A percentile compares a stretch with the other conserved stretches of the same genome.
phyloP scores from a whole-genome alignment of 129 eudicot species.

The Logfia minima region DNA sequence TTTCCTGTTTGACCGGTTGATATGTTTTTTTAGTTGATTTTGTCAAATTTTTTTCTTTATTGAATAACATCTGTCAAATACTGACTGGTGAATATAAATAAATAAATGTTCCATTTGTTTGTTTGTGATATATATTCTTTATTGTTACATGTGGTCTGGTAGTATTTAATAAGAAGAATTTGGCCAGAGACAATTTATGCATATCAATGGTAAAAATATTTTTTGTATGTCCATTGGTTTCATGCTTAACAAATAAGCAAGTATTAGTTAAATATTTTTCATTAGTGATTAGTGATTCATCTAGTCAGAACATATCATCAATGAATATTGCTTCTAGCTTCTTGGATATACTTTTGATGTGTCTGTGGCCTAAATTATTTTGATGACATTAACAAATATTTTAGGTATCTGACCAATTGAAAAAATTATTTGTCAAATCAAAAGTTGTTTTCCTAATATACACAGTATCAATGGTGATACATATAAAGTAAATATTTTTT shows the following conservation, averaged over 20 bases:
- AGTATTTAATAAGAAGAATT: not conserved
- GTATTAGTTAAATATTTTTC: not conserved
- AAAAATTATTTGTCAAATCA: not conserved
- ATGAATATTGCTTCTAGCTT: not conserved
- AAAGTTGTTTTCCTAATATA: not conserved
- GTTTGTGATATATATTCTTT: slow-evolving; percentile 4
- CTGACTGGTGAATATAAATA: not conserved
- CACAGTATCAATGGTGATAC: not conserved
- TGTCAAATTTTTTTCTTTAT: slow-evolving; percentile 13
- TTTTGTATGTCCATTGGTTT: not conserved
- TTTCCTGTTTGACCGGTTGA: too few species aligned
- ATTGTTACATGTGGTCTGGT: not conserved
- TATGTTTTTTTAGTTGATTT: not conserved
- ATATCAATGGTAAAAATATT: not conserved
- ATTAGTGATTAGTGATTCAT: not conserved
- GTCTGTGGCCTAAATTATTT: not conserved
- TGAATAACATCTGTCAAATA: slow-evolving; percentile 12
- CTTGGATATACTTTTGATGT: not conserved
- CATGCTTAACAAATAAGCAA: not conserved
- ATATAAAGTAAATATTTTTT: not conserved
- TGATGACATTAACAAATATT: not conserved
- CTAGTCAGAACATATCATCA: not conserved
- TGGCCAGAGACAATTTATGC: not conserved
- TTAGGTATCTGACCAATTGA: not conserved
- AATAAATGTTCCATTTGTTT: slow-evolving; percentile 21